A percentile compares a stretch with the other conserved stretches of the same genome.
phyloP scores from a whole-genome alignment of 768 basidiomycete genomes.

The Lyophyllum shimeji region DNA sequence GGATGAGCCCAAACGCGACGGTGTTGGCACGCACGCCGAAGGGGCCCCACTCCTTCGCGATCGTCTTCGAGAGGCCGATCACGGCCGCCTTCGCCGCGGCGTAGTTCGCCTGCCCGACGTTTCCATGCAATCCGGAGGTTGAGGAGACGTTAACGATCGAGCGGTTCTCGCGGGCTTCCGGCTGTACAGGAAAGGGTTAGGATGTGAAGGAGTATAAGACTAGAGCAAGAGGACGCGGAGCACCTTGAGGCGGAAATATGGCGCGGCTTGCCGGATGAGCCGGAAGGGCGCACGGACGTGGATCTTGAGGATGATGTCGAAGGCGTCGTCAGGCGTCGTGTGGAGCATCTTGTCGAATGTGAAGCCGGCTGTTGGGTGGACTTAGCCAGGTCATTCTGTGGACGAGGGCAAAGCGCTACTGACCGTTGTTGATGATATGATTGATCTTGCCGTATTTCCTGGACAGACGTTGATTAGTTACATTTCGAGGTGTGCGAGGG shows the following conservation, averaged over 20 bases:
- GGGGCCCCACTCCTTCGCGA: conserved; percentile 84
- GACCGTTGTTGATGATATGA: conserved; percentile 83
- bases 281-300: conserved; percentile 88
- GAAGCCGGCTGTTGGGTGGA: conserved; percentile 57
- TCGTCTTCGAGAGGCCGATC: conserved; percentile 79
- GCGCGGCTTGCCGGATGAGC: conserved; percentile 80
- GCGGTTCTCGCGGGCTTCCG: conserved; percentile 60
- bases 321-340: conserved; percentile 81
- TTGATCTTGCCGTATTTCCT: conserved; percentile 85
- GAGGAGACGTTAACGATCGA: conserved; percentile 84
- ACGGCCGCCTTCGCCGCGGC: conserved; percentile 80
- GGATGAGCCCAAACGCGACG: conserved; percentile 74
- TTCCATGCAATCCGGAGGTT: conserved; percentile 81
- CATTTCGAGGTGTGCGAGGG: neutral
- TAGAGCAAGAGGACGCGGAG: conserved; percentile 1
- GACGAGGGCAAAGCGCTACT: conserved; percentile 13
- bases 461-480: neutral
- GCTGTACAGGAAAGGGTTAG: conserved; percentile 28
- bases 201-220: neutral
- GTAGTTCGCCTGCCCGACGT: conserved; percentile 84
- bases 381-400: neutral
- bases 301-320: conserved; percentile 79
- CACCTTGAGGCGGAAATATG: conserved; percentile 78
- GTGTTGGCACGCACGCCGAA: conserved; percentile 84
- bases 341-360: conserved; percentile 88